Base-by-base conservation (phyloP, 2,329 filamentous ascomycete genomes). In the Aspergillus pseudoterreus region DNA sequence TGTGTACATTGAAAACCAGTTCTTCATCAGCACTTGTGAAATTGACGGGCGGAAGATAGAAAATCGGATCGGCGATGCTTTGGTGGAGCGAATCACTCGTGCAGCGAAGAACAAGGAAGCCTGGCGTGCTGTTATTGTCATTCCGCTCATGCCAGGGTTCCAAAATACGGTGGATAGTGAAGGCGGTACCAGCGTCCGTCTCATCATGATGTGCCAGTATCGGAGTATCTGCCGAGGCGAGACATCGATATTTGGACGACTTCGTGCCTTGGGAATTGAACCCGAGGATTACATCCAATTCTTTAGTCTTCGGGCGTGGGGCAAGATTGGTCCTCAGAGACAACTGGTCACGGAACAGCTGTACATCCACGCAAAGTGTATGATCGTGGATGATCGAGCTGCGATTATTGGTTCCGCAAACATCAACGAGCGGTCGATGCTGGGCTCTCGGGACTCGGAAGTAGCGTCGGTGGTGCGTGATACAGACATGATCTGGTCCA, bases 1-100 rank as follows among this genome's bases (percentile, higher is more conserved):
- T 64, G 90, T 97, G 47, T 97, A 99, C 71, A 96, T 97, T 59
- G 94, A 99, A 70, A 99, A 99, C 67, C 94, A 99, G 66, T 99
- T 97, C 73, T 99, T 95, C 75, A 88, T 99, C 69, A 95, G 90
- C 33, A 95, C 90, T 59, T 94, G 89, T 46, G 88, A 94, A 64
- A 91, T 92, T 4, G 85, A 96, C 61, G 88, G 88, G 47, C 89
- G 87, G 11, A 90, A 86, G 66, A 94, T 99, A 57, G 82, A 90
- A 68, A 99, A 99, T 70, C 85, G 86, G 58, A 96, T 99, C 60
- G 92, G 92, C 46, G 92, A 97, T 72, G 92, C 94, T 3, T 78
- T 99, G 30, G 92, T 97, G 8, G 88, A 96, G 63, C 88, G 94
- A 45, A 94, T 95, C 62, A 86, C 92, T 54, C 83, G 89, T 52